Base-by-base conservation (phyloP, 1,284 basidiomycete species). In the Cryptococcus deneoformans region DNA sequence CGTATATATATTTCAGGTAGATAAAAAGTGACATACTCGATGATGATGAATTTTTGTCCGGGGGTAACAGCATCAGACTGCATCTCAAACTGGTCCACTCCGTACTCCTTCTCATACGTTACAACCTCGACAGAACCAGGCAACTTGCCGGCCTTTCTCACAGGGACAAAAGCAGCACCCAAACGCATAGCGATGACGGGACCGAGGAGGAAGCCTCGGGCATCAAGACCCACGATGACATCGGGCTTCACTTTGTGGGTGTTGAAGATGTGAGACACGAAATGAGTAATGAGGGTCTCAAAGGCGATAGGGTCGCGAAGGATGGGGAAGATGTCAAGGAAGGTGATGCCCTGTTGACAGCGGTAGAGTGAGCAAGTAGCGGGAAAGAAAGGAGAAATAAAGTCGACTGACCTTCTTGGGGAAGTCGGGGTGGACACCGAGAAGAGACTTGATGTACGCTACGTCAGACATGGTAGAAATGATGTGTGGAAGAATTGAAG, bases 141-240 rank as follows among this genome's bases (percentile, higher is more conserved):
- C 34, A 99, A 83, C 78, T 99, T 99, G 12, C 94, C 95, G 62
- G 80, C 81, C 80, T 99, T 99, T 62, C 96, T 84, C 24, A 99
- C 93, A 20, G 96, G 94, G 1, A 98, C 93, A 69, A 99, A 99
- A 9, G 92, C 91, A 2, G 93, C 93, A 29, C 92, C 92, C 40
- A 99, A 81, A 56, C 95, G 82, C 70, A 92, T 80, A 9, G 96
- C 96, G 68, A 99, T 85, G 65, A 92, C 84, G 4, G 96, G 96
- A 1, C 94, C 96, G 14, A 99, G 80, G 52, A 99, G 83, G 82
- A 99, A 99, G 7, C 96, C 96, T 58, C 96, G 84, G 16, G 95
- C 95, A 77, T 99, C 96, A 46, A 99, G 83, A 40, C 92, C 96
- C 56, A 99, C 92, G 60, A 99, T 84, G 52, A 91, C 90, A 78